Conservation (phyloP, 306 rosid genomes). For the Vigna nakashimae region DNA sequence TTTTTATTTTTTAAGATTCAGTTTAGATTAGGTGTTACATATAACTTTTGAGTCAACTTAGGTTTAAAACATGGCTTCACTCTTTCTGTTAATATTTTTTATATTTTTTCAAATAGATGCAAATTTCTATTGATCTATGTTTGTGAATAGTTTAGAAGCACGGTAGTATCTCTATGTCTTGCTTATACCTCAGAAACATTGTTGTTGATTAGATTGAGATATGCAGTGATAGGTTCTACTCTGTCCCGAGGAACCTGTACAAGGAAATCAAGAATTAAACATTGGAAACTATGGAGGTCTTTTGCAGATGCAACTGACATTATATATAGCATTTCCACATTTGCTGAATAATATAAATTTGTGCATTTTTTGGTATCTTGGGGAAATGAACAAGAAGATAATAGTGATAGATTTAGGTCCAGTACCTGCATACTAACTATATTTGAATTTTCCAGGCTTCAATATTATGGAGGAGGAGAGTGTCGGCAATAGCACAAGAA, state of each 20-base stretch:
- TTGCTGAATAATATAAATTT: slow-evolving; percentile 11
- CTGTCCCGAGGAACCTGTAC: not conserved
- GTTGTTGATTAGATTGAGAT: slow-evolving; percentile 2
- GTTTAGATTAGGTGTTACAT: not conserved
- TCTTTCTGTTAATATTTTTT: slow-evolving; percentile 7
- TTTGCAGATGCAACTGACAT: not conserved
- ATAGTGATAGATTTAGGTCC: slow-evolving; percentile 28
- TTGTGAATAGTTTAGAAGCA: not conserved
- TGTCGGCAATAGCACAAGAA: slow-evolving; percentile 66
- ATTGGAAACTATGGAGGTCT: not conserved
- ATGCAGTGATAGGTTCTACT: slow-evolving; percentile 19
- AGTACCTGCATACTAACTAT: slow-evolving; percentile 3
- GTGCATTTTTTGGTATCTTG: slow-evolving; percentile 19
- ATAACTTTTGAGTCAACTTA: not conserved
- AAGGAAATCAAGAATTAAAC: slow-evolving; percentile 23
- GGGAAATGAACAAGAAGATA: slow-evolving; percentile 22
- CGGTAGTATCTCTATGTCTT: not conserved
- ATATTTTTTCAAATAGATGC: not conserved
- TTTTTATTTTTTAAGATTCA: not conserved
- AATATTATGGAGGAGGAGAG: slow-evolving; percentile 88
- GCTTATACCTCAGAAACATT: slow-evolving; percentile 14
- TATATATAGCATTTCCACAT: slow-evolving; percentile 4
- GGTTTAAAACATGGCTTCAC: not conserved
- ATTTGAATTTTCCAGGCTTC: slow-evolving; percentile 69
- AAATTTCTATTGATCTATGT: not conserved